These are phyloP conservation scores for Saturnispora mendoncae DNA, from an alignment of 805 yeast species.

Conservation along the genomic window DNA sequence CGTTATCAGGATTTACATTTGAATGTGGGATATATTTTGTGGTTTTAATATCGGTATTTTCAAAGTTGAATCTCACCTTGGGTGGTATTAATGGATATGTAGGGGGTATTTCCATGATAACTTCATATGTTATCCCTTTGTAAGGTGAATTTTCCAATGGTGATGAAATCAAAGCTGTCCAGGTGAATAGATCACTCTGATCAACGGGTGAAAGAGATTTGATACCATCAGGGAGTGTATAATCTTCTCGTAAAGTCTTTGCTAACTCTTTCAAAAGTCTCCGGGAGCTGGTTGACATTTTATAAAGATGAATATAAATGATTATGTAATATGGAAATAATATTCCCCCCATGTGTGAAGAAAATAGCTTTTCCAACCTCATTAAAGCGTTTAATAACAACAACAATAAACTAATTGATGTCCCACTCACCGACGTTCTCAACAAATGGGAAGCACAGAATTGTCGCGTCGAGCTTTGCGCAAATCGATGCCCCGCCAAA, in stretches of 20 bases:
- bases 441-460: neutral
- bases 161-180: slow-evolving; percentile 46
- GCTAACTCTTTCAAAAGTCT: slow-evolving; percentile 4
- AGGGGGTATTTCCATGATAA: slow-evolving; percentile 36
- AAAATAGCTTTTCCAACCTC: too few relatives aligned
- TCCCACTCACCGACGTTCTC: neutral
- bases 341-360: slow-evolving; percentile 1
- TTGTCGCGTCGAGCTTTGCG: slow-evolving; percentile 23
- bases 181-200: slow-evolving; percentile 18
- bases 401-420: neutral
- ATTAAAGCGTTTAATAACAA: neutral
- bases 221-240: slow-evolving; percentile 18
- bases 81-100: slow-evolving; percentile 59
- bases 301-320: too few relatives aligned
- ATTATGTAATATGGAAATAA: neutral
- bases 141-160: slow-evolving; percentile 40
- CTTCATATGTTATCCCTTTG: slow-evolving; percentile 42
- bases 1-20: slow-evolving; percentile 43
- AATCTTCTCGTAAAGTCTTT: neutral
- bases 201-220: slow-evolving; percentile 1
- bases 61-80: slow-evolving; percentile 33
- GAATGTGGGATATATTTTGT: slow-evolving; percentile 35
- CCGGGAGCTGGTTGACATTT: neutral
- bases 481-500: too few relatives aligned
- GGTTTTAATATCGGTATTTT: slow-evolving; percentile 13